Percentiles rank a stretch among this genome's conserved stretches.
Evolutionary conservation across 73 alveolate genomes (phyloP).

Genomic region (Tetrahymena malaccensis): DNA sequence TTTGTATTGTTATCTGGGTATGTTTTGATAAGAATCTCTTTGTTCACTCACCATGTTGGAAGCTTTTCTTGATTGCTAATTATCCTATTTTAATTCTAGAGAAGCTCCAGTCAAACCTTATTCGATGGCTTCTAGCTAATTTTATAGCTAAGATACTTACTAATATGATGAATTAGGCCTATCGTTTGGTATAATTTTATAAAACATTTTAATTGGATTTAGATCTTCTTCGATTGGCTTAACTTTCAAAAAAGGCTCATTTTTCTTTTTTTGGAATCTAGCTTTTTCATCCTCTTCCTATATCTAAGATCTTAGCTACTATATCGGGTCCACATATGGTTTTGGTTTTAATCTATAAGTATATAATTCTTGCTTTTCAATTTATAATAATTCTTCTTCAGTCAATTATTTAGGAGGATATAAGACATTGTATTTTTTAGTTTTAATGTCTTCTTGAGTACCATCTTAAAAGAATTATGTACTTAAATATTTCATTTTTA

Average conservation of each 20-base stretch:
- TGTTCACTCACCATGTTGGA: background rate
- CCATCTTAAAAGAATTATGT: constrained; percentile 20
- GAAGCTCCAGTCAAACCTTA: background rate
- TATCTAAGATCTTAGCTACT: background rate
- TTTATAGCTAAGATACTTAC: background rate
- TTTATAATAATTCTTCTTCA: background rate
- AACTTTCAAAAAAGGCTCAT: background rate
- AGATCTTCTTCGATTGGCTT: background rate
- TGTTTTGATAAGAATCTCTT: background rate
- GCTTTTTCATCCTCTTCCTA: background rate
- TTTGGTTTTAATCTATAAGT: background rate
- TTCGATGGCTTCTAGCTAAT: background rate
- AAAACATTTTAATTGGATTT: background rate
- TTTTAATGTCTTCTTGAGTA: constrained; percentile 30
- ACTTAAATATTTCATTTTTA: constrained; percentile 4
- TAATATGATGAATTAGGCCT: background rate
- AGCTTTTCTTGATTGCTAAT: background rate
- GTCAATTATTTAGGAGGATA: background rate
- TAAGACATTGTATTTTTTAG: background rate
- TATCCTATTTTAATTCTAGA: background rate
- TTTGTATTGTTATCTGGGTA: background rate
- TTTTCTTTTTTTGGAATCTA: background rate
- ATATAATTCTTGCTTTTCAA: background rate
- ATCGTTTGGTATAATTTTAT: background rate
- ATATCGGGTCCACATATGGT: background rate